Conservation (phyloP, 805 yeast species). For the Alloascoidea africana region DNA sequence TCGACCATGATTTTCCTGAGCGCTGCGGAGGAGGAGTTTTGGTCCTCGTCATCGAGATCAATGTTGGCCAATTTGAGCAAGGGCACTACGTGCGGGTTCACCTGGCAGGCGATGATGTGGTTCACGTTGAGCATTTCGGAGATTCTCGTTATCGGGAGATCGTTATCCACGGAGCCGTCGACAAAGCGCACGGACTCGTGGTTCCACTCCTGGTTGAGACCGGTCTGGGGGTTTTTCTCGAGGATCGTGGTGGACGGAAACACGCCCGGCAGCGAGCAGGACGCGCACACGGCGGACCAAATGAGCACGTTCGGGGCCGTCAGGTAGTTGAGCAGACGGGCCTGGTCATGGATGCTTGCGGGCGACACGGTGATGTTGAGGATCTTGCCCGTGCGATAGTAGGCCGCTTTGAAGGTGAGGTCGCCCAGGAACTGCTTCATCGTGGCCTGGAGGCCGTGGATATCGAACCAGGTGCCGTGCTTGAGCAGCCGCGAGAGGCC, state of each 20-base stretch:
- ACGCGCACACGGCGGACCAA: conserved; percentile 87
- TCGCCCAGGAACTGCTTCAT: conserved; percentile 75
- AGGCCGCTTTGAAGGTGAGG: conserved; percentile 86
- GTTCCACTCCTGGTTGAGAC: conserved; percentile 68
- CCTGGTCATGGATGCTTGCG: conserved; percentile 82
- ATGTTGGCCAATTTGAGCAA: conserved; percentile 30
- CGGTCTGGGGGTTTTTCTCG: conserved; percentile 68
- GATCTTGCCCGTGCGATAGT: conserved; percentile 86
- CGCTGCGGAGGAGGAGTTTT: conserved; percentile 75
- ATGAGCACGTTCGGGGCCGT: conserved; percentile 71
- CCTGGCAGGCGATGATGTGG: conserved; percentile 95
- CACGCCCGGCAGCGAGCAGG: conserved; percentile 87
- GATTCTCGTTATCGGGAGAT: conserved; percentile 76
- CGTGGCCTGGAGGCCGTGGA: conserved; percentile 50
- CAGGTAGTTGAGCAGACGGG: conserved; percentile 61
- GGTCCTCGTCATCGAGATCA: conserved; percentile 44
- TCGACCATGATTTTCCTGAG: conserved; percentile 66
- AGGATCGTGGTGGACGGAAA: conserved; percentile 77
- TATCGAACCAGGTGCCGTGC: conserved; percentile 85
- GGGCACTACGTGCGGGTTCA: conserved; percentile 92
- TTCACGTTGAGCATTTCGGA: conserved; percentile 97
- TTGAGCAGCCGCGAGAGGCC: conserved; percentile 52
- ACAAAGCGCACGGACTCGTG: conserved; percentile 68
- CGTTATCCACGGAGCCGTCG: conserved; percentile 94
- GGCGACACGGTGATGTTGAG: conserved; percentile 89